These are phyloP conservation scores for Litchi chinensis DNA, from an alignment of 345 rosid genomes.

Conservation along the genomic window DNA sequence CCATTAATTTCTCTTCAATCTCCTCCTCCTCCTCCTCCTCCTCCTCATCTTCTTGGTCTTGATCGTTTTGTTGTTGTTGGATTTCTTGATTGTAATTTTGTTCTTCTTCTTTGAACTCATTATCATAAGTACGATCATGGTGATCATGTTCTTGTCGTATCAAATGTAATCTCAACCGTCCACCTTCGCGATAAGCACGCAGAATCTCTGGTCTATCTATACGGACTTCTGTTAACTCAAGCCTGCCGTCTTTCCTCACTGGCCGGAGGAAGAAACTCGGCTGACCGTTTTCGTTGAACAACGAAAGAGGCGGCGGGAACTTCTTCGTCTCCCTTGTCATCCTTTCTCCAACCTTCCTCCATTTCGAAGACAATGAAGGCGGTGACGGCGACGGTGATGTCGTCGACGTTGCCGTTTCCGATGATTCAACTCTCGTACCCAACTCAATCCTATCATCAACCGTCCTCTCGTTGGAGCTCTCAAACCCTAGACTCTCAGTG, in stretches of 20 bases:
- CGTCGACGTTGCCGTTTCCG: neutral
- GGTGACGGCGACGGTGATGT: neutral
- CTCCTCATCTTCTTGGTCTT: slow-evolving; percentile 22
- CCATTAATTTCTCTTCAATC: neutral
- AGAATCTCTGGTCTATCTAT: slow-evolving; percentile 61
- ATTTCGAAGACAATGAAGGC: neutral
- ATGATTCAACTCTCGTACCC: neutral
- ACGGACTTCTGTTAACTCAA: slow-evolving; percentile 65
- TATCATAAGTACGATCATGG: neutral
- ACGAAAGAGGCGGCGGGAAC: slow-evolving; percentile 72
- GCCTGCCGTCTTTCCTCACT: slow-evolving; percentile 68
- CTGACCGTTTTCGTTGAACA: slow-evolving; percentile 58
- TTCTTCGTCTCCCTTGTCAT: slow-evolving; percentile 32
- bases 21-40: slow-evolving; percentile 19
- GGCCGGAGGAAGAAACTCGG: slow-evolving; percentile 61
- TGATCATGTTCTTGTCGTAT: slow-evolving; percentile 18
- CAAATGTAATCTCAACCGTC: slow-evolving; percentile 69
- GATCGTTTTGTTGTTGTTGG: slow-evolving; percentile 19
- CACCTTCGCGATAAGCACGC: slow-evolving; percentile 54
- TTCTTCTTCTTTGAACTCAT: slow-evolving; percentile 26
- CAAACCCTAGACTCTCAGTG: slow-evolving; percentile 87
- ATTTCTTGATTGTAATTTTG: slow-evolving; percentile 16
- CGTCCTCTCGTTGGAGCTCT: slow-evolving; percentile 67
- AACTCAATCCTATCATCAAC: slow-evolving; percentile 31
- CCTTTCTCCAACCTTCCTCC: slow-evolving; percentile 31